phyloP scores from a whole-genome alignment of 2,329 filamentous ascomycete species.

The Fusarium redolens region DNA sequence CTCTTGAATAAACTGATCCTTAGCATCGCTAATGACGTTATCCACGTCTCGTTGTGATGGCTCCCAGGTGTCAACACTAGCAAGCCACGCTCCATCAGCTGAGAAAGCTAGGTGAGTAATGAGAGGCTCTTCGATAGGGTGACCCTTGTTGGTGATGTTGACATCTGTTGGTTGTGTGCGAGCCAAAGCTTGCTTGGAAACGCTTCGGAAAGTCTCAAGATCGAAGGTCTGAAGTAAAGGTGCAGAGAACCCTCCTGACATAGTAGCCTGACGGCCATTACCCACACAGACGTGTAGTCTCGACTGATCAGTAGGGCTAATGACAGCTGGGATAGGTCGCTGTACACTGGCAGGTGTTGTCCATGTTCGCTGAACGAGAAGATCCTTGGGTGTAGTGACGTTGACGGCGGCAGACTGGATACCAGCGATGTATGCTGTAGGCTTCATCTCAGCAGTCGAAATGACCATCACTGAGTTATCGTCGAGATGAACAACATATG shows the following conservation, averaged over 20 bases:
- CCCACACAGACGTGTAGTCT: constrained; percentile 76
- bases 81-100: constrained; percentile 87
- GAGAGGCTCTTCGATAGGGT: constrained; percentile 79
- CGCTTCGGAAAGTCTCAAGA: constrained; percentile 78
- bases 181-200: constrained; percentile 88
- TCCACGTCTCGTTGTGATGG: constrained; percentile 77
- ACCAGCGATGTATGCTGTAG: constrained; percentile 85
- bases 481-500: constrained; percentile 85
- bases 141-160: constrained; percentile 78
- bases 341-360: constrained; percentile 56
- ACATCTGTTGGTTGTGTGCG: constrained; percentile 87
- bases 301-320: constrained; percentile 72
- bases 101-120: constrained; percentile 81
- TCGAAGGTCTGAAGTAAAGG: constrained; percentile 86
- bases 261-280: constrained; percentile 66
- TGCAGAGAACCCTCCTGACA: constrained; percentile 63
- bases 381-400: constrained; percentile 62
- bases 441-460: constrained; percentile 88
- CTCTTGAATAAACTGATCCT: constrained; percentile 60
- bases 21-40: constrained; percentile 51
- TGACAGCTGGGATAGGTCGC: constrained; percentile 67
- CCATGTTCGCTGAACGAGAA: constrained; percentile 65
- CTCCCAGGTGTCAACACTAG: constrained; percentile 90
- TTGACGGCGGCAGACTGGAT: constrained; percentile 75
- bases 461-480: constrained; percentile 94